These are phyloP conservation scores for Candolleomyces aberdarensis DNA, from an alignment of 768 basidiomycete genomes.

Conservation along the genomic window DNA sequence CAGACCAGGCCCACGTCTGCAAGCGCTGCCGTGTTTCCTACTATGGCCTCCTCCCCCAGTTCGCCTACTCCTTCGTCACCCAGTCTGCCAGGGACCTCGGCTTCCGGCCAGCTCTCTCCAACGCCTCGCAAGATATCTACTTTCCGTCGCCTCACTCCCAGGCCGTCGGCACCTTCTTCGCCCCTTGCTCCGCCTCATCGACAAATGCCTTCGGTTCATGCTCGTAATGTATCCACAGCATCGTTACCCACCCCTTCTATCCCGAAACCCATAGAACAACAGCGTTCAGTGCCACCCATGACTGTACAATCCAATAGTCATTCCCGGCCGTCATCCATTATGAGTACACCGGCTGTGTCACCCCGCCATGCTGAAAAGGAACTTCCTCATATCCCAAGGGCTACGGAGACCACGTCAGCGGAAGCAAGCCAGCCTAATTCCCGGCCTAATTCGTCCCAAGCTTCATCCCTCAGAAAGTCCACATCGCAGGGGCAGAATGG, in stretches of 20 bases:
- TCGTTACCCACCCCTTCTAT: constrained; percentile 17
- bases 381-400: background rate
- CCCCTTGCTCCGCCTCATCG: constrained; percentile 23
- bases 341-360: background rate
- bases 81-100: constrained; percentile 1
- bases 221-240: constrained; percentile 22
- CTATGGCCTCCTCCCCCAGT: background rate
- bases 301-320: background rate
- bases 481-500: background rate
- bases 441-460: background rate
- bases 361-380: background rate
- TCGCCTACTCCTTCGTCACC: constrained; percentile 3
- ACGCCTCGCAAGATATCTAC: constrained; percentile 41
- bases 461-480: background rate
- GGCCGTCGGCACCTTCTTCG: constrained; percentile 29
- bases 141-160: constrained; percentile 36
- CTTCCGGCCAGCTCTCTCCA: constrained; percentile 21
- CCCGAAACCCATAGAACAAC: constrained; percentile 5
- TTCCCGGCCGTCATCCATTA: background rate
- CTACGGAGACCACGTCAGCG: background rate
- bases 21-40: background rate
- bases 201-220: constrained; percentile 15
- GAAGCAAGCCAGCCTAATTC: background rate
- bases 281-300: background rate
- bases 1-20: background rate